phyloP scores from a whole-genome alignment of 2,329 filamentous ascomycete genomes.

The Colletotrichum liaoningense region DNA sequence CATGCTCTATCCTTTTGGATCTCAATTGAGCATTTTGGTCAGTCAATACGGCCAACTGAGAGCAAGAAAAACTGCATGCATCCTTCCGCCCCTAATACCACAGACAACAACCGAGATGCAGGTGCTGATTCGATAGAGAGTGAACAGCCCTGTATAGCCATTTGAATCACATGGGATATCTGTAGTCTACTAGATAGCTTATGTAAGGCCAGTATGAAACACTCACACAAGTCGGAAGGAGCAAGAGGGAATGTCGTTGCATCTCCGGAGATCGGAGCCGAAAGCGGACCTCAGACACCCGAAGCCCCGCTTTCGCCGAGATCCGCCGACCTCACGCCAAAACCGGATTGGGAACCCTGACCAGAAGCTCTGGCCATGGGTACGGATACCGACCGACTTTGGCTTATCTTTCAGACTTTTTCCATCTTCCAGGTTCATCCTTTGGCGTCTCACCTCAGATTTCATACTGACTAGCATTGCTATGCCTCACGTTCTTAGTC shows the following conservation, averaged over 20 bases:
- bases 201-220: too few relatives aligned
- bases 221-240: not conserved
- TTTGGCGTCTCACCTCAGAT: not conserved
- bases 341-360: conserved; percentile 5
- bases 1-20: too few relatives aligned
- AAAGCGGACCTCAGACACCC: conserved; percentile 11
- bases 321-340: not conserved
- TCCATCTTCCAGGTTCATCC: not conserved
- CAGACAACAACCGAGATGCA: too few relatives aligned
- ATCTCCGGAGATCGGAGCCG: conserved; percentile 30
- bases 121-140: too few relatives aligned
- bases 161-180: too few relatives aligned
- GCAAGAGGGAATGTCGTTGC: not conserved
- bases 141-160: too few relatives aligned
- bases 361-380: conserved; percentile 6
- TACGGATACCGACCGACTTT: not conserved
- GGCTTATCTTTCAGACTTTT: conserved; percentile 5
- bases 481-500: too few relatives aligned
- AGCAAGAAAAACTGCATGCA: too few relatives aligned
- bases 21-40: too few relatives aligned
- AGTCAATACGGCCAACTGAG: too few relatives aligned
- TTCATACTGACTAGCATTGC: not conserved
- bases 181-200: too few relatives aligned
- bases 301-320: conserved; percentile 8
- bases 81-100: too few relatives aligned